Percentiles rank a stretch among this genome's conserved stretches.
Evolutionary conservation across 305 asterid species (phyloP).

Genomic region (Solanum hybrid): DNA sequence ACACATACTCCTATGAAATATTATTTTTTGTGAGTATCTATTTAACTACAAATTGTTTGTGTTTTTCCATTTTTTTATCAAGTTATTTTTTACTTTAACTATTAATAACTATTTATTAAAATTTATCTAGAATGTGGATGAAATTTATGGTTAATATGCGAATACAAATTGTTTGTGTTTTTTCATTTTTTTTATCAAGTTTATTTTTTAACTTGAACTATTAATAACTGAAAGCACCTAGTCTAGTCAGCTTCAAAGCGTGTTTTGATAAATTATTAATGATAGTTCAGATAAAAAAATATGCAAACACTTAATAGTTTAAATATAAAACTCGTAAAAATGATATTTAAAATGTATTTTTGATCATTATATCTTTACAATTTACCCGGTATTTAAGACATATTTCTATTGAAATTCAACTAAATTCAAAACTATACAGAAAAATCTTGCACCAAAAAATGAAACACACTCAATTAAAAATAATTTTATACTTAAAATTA

Average conservation of each 20-base stretch:
- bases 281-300: neutral
- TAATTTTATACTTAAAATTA: neutral
- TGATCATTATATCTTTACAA: neutral
- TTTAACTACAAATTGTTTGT: neutral
- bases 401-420: neutral
- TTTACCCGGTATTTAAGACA: neutral
- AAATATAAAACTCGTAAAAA: neutral
- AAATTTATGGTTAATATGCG: neutral
- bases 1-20: neutral
- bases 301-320: neutral
- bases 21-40: neutral
- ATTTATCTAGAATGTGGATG: neutral
- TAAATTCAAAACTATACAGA: neutral
- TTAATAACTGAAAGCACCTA: neutral
- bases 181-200: too few relatives aligned
- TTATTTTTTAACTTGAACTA: neutral
- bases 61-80: neutral
- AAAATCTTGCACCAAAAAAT: neutral
- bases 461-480: neutral
- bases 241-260: neutral
- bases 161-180: neutral
- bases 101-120: neutral
- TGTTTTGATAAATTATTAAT: neutral
- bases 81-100: neutral
- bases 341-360: neutral